Base-by-base conservation (phyloP, 2,329 filamentous ascomycete genomes). In the Alternaria metachromatica region DNA sequence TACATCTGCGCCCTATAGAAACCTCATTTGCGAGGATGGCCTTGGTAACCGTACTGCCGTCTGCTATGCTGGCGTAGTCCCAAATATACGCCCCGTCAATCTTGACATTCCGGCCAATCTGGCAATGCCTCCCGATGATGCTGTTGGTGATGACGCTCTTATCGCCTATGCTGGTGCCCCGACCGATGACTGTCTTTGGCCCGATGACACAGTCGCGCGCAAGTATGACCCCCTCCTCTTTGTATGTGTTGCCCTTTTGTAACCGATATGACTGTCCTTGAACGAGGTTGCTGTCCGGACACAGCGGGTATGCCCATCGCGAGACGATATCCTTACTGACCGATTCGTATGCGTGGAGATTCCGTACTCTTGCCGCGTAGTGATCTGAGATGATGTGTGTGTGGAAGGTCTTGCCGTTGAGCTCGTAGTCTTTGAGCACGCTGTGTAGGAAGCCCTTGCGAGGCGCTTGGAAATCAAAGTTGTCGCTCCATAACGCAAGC, bases 341-440 rank as follows among this genome's bases (percentile, higher is more conserved):
- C 28, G 94, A 88, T 74, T 97, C 93, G 82, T 98, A 99, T 75
- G 94, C 90, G 74, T 92, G 92, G 23, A 98, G 85, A 75, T 94
- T 97, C 76, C 88, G 90, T 12, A 93, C 94, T 67, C 96, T 87
- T 2, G 94, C 94, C 2, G 93, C 92, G 76, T 98, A 99, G 63
- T 93, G 89, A 55, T 94, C 88, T 37, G 89, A 87, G 48, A 96
- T 84, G 67, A 98, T 90, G 73, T 98, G 92, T 3, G 93, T 91
- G 78, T 97, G 94, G 56, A 99, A 93, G n/a, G 93, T 94, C 83
- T 98, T 97, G 63, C 94, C 94, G 79, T 98, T 98, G 60, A 98
- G 85, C 78, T 99, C 96, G 83, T 93, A 97, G 78, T 99, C 96
- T 82, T 97, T 97, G 58, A 99, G 83, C 2, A 98, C 94, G 63